These are phyloP conservation scores for Gossypium gossypioides DNA, from an alignment of 441 rosid species.

Conservation along the genomic window DNA sequence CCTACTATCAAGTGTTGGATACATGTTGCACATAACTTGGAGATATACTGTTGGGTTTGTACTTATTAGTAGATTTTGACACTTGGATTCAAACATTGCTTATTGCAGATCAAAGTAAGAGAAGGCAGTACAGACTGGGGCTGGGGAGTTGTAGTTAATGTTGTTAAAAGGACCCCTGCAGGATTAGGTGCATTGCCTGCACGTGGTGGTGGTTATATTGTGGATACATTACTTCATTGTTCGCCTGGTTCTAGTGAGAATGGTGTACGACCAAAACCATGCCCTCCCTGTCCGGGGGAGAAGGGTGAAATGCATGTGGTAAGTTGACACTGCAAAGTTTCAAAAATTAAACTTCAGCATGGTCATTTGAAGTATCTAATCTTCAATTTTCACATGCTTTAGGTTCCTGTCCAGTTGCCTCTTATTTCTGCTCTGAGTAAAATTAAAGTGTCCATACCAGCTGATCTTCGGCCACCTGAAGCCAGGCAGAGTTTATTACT, in stretches of 20 bases:
- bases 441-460: slow-evolving; percentile 65
- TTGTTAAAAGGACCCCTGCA: slow-evolving; percentile 61
- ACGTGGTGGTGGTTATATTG: slow-evolving; percentile 65
- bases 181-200: slow-evolving; percentile 50
- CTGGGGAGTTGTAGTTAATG: slow-evolving; percentile 97
- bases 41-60: not conserved
- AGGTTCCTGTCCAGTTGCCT: slow-evolving; percentile 96
- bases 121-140: slow-evolving; percentile 99
- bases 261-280: slow-evolving; percentile 84
- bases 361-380: slow-evolving; percentile 12
- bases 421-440: slow-evolving; percentile 75
- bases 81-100: slow-evolving; percentile 12
- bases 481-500: slow-evolving; percentile 90
- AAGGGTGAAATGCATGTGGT: slow-evolving; percentile 99
- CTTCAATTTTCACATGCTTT: slow-evolving; percentile 17
- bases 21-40: not conserved
- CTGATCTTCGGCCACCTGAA: slow-evolving; percentile 88
- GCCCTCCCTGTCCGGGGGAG: slow-evolving; percentile 85
- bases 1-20: not conserved
- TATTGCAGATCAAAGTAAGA: slow-evolving; percentile 71
- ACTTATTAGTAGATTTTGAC: not conserved
- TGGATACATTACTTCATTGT: slow-evolving; percentile 90
- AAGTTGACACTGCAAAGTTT: slow-evolving; percentile 26
- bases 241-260: slow-evolving; percentile 78
- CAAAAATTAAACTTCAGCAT: not conserved